Evolutionary conservation across 306 rosid species (phyloP).

Genomic region (Echinosophora koreensis): DNA sequence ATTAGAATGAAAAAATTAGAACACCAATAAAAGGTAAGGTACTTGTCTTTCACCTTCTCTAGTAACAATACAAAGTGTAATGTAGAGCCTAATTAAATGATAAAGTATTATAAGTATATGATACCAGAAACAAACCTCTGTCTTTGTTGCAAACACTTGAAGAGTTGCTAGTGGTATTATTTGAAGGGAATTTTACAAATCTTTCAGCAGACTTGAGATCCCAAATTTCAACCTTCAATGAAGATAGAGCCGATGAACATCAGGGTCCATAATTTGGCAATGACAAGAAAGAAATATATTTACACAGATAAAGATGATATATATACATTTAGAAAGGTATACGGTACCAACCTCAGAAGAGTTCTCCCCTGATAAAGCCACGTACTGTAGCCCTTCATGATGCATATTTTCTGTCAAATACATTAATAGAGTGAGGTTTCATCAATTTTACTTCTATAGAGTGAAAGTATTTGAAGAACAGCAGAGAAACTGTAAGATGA

Average conservation of each 20-base stretch:
- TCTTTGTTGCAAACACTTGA: slow-evolving; percentile 56
- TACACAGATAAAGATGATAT: slow-evolving; percentile 41
- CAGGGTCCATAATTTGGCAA: slow-evolving; percentile 12
- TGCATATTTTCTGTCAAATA: slow-evolving; percentile 48
- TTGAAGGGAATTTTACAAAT: slow-evolving; percentile 65
- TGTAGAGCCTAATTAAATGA: slow-evolving; percentile 14
- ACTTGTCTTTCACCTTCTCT: slow-evolving; percentile 24
- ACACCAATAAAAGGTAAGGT: slow-evolving; percentile 4
- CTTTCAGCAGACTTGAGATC: slow-evolving; percentile 82
- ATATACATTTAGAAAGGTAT: slow-evolving; percentile 8
- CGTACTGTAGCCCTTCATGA: slow-evolving; percentile 61
- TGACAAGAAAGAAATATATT: not conserved
- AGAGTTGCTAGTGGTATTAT: slow-evolving; percentile 45
- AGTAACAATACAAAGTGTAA: slow-evolving; percentile 4
- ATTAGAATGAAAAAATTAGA: slow-evolving; percentile 19
- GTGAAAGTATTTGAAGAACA: slow-evolving; percentile 31
- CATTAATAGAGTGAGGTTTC: slow-evolving; percentile 35
- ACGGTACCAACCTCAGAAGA: slow-evolving; percentile 67
- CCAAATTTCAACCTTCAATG: slow-evolving; percentile 90
- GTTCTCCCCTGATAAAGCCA: slow-evolving; percentile 86
- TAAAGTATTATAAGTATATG: slow-evolving; percentile 2
- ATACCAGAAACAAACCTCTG: slow-evolving; percentile 56
- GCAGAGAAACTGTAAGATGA: slow-evolving; percentile 16
- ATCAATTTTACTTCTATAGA: slow-evolving; percentile 21
- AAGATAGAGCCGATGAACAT: slow-evolving; percentile 43